A percentile compares a stretch with the other conserved stretches of the same genome.
phyloP scores from a whole-genome alignment of 2,329 filamentous ascomycete genomes.

The Paramyrothecium sp. region DNA sequence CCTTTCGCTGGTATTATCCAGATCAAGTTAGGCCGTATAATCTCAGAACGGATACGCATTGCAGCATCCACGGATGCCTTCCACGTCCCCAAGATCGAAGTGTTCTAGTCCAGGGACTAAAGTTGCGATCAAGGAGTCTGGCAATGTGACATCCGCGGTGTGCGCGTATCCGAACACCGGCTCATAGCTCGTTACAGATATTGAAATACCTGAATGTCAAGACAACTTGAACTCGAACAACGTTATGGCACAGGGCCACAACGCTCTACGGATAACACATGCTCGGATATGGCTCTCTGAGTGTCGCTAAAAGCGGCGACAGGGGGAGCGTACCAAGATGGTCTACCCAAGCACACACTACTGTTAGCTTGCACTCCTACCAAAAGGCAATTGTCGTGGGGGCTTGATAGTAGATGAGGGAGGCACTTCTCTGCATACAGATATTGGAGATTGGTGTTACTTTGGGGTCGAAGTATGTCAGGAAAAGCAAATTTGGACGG shows the following conservation, averaged over 20 bases:
- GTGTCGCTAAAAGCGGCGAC: neutral
- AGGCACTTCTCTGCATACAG: neutral
- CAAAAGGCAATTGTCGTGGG: neutral
- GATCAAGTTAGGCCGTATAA: constrained; percentile 96
- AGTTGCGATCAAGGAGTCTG: neutral
- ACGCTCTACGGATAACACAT: neutral
- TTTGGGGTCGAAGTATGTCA: neutral
- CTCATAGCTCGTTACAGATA: neutral
- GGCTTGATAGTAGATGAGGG: neutral
- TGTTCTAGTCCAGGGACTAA: neutral
- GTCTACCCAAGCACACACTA: neutral
- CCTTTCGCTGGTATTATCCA: constrained; percentile 99
- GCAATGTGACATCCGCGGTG: neutral
- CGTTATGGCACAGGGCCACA: neutral
- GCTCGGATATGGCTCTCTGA: neutral
- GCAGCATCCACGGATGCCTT: neutral
- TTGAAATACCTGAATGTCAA: neutral
- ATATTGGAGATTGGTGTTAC: neutral
- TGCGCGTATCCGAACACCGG: neutral
- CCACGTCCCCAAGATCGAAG: neutral
- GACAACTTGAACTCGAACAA: neutral
- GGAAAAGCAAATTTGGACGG: neutral
- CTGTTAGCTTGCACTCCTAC: neutral
- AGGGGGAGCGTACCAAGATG: neutral
- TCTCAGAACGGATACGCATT: constrained; percentile 54